Conservation (phyloP, 2,329 filamentous ascomycete species). For the Fusarium temperatum region DNA sequence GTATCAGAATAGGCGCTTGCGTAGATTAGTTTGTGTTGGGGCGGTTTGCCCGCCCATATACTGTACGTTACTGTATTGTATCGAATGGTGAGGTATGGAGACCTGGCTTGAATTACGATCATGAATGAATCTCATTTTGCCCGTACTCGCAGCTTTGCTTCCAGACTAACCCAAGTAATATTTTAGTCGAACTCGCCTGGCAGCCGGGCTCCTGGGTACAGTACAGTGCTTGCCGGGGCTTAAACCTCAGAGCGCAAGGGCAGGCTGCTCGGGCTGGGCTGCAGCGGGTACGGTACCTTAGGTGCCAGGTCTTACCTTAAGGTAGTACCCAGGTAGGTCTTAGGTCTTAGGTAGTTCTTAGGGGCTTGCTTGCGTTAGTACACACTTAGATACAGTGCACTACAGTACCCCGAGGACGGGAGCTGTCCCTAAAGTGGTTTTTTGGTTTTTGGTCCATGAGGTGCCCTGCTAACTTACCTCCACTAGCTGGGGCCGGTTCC, state of each 20-base stretch:
- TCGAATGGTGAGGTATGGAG: not conserved
- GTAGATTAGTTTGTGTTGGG: not conserved
- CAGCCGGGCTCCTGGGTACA: not conserved
- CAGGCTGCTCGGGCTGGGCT: not conserved
- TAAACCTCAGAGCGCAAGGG: not conserved
- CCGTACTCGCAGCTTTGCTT: not conserved
- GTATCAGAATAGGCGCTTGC: not conserved
- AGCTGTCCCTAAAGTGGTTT: conserved; percentile 19
- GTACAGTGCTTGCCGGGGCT: not conserved
- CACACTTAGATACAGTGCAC: conserved; percentile 4
- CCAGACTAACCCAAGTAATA: not conserved
- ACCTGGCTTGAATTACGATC: not conserved
- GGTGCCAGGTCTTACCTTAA: not conserved
- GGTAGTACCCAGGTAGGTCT: not conserved
- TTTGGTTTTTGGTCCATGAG: conserved; percentile 19
- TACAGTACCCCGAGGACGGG: conserved; percentile 1
- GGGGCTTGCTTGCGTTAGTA: not conserved
- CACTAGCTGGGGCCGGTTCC: conserved; percentile 44
- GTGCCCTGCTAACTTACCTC: not conserved
- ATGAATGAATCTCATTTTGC: not conserved
- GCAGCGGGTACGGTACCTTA: conserved; percentile 3
- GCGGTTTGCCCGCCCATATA: not conserved
- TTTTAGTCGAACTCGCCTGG: not conserved
- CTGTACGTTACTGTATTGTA: not conserved
- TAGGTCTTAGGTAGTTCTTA: not conserved